Evolutionary conservation across 2,329 filamentous ascomycete genomes (phyloP).

Genomic region (Chaetoscypha palmicola): DNA sequence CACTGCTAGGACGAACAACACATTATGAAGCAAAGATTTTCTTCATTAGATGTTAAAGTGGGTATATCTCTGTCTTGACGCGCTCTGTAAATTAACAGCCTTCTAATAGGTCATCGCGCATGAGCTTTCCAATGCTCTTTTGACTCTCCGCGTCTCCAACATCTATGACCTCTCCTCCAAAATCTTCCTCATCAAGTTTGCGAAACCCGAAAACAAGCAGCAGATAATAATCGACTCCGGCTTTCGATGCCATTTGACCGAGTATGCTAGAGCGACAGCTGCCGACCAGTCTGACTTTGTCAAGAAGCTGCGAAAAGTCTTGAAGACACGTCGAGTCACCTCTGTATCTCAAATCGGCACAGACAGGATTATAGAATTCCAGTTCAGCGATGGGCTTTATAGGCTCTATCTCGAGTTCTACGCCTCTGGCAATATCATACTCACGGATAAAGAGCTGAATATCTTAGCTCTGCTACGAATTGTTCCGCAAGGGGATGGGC

Average conservation of each 20-base stretch:
- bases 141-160: constrained; percentile 77
- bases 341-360: constrained; percentile 80
- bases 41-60: constrained; percentile 70
- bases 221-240: constrained; percentile 91
- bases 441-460: constrained; percentile 78
- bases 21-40: constrained; percentile 71
- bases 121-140: constrained; percentile 74
- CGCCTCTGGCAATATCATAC: constrained; percentile 86
- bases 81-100: constrained; percentile 1
- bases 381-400: constrained; percentile 88
- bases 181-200: constrained; percentile 92
- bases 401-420: constrained; percentile 92
- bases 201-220: constrained; percentile 80
- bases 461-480: constrained; percentile 75
- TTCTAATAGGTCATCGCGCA: constrained; percentile 73
- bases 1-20: too few species aligned
- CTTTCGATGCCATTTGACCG: constrained; percentile 90
- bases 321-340: constrained; percentile 82
- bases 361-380: constrained; percentile 84
- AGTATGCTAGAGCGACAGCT: constrained; percentile 81
- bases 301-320: constrained; percentile 72
- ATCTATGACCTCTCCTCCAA: constrained; percentile 94
- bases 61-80: not conserved
- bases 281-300: constrained; percentile 81
- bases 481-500: constrained; percentile 73